Conservation (phyloP, 345 rosid genomes). For the Camelina sativa region DNA sequence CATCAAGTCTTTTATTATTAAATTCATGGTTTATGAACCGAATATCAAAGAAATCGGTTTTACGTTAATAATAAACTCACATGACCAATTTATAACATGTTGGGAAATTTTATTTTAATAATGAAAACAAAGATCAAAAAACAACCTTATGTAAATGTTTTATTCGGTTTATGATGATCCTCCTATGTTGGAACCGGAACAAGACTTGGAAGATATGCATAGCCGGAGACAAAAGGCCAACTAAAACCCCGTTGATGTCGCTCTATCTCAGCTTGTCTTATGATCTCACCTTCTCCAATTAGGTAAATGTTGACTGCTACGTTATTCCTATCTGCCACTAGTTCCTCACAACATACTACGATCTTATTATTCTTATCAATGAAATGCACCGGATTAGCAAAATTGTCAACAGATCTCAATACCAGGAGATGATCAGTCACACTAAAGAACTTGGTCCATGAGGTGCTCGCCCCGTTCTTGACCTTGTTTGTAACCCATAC, state of each 20-base stretch:
- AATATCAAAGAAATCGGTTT: too few species aligned
- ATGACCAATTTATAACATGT: too few species aligned
- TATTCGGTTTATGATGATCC: too few species aligned
- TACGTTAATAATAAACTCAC: too few species aligned
- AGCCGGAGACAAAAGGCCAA: slow-evolving; percentile 30
- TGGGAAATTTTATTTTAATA: too few species aligned
- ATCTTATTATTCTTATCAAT: slow-evolving; percentile 24
- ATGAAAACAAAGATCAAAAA: too few species aligned
- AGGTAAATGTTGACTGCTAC: slow-evolving; percentile 17
- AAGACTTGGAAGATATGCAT: slow-evolving; percentile 36
- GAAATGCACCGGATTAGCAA: slow-evolving; percentile 23
- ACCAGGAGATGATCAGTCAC: slow-evolving; percentile 2
- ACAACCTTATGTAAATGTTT: too few species aligned
- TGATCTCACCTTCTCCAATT: slow-evolving; percentile 21
- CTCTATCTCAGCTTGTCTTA: slow-evolving; percentile 22
- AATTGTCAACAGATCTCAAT: background rate
- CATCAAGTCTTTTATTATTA: too few species aligned
- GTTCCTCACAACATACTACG: slow-evolving; percentile 29
- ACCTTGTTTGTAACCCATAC: slow-evolving; percentile 23
- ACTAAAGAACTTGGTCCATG: slow-evolving; percentile 35
- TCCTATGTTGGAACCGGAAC: slow-evolving; percentile 23
- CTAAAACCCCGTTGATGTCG: slow-evolving; percentile 27
- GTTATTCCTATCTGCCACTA: background rate
- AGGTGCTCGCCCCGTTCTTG: background rate
- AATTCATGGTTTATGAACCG: too few species aligned